Base-by-base conservation (phyloP, 2,329 filamentous ascomycete genomes). In the Colletotrichum musicola region DNA sequence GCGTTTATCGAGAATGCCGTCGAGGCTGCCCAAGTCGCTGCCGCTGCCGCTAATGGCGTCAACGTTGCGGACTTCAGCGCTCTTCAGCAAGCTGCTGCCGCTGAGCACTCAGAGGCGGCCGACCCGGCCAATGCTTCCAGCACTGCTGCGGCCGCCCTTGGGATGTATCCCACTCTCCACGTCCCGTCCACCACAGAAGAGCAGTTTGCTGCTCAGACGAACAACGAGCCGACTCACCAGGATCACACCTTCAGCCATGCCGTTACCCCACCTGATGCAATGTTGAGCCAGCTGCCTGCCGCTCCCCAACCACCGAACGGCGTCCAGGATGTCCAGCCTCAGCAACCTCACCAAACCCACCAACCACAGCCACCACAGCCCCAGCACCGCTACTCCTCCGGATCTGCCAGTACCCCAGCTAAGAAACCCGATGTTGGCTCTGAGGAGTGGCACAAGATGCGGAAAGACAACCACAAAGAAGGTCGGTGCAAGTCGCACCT, bases 391-490 rank as follows among this genome's bases (percentile, higher is more conserved):
- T 84, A 81, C 72, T 76, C 79, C 40, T 75, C 77, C 46, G 68
- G 68, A 14, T 74, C 79, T 12, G 72, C 81, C 12, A 73, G 84
- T 72, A 80, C 83, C 72, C 79, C 82, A 72, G 79, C 84, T 63
- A 80, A 78, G 72, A 98, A 98, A 80, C 95, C 95, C 7, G 89
- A 91, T 6, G 96, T 98, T n/a, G 96, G 96, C 2, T 96, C 94
- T 2, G 94, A 97, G 62, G 95, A 98, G 80, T 99, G 96, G 96
- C 96, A 99, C 80, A 97, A 97, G 79, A 91, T 97, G 75, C 90
- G 96, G 71, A 96, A 97, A 78, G 95, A 98, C 76, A 99, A 98
- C 72, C 96, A 99, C 83, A 99, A 99, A 88, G 95, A 98, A 86
- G 96, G 95, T 96, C 82, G 76, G 88, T 35, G 57, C 78, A 9